phyloP scores from a whole-genome alignment of 768 basidiomycete genomes.

The Megacollybia marginata region DNA sequence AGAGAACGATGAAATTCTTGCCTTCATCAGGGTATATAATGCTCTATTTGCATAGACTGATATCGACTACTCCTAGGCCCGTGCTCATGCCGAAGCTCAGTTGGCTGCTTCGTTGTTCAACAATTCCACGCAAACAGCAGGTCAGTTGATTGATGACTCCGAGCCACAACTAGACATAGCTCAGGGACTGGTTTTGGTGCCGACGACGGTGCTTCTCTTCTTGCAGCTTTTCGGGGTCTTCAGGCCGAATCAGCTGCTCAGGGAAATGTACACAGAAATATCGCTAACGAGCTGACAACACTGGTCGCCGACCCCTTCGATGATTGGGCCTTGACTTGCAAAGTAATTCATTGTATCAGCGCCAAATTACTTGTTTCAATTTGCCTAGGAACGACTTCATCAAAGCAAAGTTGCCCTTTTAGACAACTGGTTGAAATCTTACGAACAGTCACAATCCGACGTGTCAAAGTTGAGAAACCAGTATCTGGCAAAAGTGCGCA shows the following conservation, averaged over 20 bases:
- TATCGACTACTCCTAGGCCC: conserved; percentile 43
- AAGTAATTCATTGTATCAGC: conserved; percentile 31
- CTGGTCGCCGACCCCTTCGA: conserved; percentile 78
- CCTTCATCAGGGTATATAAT: conserved; percentile 68
- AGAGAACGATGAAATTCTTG: conserved; percentile 79
- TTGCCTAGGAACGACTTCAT: conserved; percentile 49
- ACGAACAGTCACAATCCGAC: conserved; percentile 62
- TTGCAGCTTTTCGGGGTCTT: conserved; percentile 73
- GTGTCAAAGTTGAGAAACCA: conserved; percentile 68
- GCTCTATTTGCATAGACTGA: not conserved
- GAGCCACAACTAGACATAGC: conserved; percentile 3
- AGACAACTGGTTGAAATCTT: conserved; percentile 60
- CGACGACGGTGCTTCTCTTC: conserved; percentile 82
- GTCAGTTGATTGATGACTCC: conserved; percentile 21
- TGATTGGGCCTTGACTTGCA: conserved; percentile 71
- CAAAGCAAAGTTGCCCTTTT: conserved; percentile 52
- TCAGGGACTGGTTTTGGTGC: conserved; percentile 59
- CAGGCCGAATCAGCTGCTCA: conserved; percentile 66
- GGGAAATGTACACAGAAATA: conserved; percentile 64
- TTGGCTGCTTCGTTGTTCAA: conserved; percentile 52
- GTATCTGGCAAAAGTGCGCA: conserved; percentile 71
- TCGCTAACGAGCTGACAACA: conserved; percentile 68
- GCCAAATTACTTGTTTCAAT: conserved; percentile 7
- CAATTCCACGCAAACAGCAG: conserved; percentile 41
- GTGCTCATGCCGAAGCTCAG: conserved; percentile 61